phyloP scores from a whole-genome alignment of 2,329 filamentous ascomycete species.

The Aspergillus sojae region DNA sequence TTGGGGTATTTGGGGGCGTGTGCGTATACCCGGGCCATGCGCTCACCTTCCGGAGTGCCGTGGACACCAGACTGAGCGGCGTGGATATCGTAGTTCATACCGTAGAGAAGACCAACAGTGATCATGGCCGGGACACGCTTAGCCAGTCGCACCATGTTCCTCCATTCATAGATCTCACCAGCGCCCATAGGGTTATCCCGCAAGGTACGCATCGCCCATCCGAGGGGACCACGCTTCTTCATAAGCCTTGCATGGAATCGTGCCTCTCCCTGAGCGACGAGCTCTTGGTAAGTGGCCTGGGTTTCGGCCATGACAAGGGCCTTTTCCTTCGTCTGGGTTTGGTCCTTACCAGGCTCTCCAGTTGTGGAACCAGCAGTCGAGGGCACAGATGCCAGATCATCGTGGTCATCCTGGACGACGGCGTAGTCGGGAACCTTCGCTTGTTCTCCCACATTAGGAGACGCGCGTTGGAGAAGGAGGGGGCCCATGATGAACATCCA shows the following conservation, averaged over 20 bases:
- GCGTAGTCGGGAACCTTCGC: constrained; percentile 74
- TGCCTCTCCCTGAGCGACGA: constrained; percentile 59
- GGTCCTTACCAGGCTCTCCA: constrained; percentile 18
- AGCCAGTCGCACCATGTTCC: constrained; percentile 66
- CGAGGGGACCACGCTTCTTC: constrained; percentile 67
- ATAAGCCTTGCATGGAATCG: constrained; percentile 66
- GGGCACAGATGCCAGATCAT: constrained; percentile 47
- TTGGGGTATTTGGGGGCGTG: constrained; percentile 68
- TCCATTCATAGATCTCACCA: constrained; percentile 72
- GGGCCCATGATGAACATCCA: constrained; percentile 66
- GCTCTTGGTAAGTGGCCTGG: constrained; percentile 61
- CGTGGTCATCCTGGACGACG: constrained; percentile 66
- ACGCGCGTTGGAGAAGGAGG: constrained; percentile 63
- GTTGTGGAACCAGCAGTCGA: background rate
- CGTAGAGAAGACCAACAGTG: constrained; percentile 67
- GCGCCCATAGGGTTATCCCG: constrained; percentile 72
- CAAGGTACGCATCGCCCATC: constrained; percentile 79
- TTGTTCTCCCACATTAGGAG: constrained; percentile 54
- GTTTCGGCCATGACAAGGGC: constrained; percentile 51
- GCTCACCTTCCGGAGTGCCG: constrained; percentile 72
- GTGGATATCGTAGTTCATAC: constrained; percentile 81
- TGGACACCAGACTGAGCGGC: constrained; percentile 69
- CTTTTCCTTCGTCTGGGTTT: constrained; percentile 38
- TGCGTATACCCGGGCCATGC: constrained; percentile 70
- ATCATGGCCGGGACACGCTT: constrained; percentile 72